Conservation (phyloP, 768 basidiomycete species). For the Podaxis pistillaris region DNA sequence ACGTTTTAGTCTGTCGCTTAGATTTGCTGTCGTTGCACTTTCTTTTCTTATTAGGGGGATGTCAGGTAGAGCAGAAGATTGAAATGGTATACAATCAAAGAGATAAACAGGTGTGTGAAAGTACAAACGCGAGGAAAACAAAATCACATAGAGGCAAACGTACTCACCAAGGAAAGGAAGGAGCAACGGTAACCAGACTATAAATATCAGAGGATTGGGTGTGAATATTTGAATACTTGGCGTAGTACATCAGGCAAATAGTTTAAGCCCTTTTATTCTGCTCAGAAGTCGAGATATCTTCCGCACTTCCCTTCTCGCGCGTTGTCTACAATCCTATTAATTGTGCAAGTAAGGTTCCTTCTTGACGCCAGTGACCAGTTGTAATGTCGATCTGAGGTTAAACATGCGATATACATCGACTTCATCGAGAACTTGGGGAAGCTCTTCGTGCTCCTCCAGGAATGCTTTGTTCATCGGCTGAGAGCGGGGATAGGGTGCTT, state of each 20-base stretch:
- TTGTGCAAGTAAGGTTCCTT: neutral
- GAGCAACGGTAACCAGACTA: too few species aligned
- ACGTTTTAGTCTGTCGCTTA: neutral
- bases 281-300: neutral
- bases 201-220: too few species aligned
- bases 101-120: neutral
- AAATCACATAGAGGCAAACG: too few species aligned
- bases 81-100: neutral
- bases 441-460: neutral
- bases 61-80: neutral
- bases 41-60: neutral
- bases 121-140: neutral
- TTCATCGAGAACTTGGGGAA: neutral
- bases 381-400: neutral
- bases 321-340: neutral
- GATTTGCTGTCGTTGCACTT: constrained; percentile 12
- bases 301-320: neutral
- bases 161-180: too few species aligned
- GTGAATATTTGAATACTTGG: too few species aligned
- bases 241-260: too few species aligned
- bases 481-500: neutral
- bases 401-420: neutral
- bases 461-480: neutral
- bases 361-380: neutral
- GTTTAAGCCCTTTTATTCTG: too few species aligned